Base-by-base conservation (phyloP, 768 basidiomycete genomes). In the Ephemerocybe angulata region DNA sequence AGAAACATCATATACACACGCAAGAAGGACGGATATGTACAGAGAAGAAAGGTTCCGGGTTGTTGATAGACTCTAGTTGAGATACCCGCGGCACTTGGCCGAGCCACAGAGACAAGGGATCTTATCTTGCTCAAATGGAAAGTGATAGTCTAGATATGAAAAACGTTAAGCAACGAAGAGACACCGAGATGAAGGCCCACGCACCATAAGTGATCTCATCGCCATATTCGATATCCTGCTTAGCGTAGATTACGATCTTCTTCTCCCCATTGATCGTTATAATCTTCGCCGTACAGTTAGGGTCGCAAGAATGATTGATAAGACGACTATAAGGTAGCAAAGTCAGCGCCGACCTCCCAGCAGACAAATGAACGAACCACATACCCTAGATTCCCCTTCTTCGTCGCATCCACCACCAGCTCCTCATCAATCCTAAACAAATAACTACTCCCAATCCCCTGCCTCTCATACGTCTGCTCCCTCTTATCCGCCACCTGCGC, bases 191-290 rank as follows among this genome's bases (percentile, higher is more conserved):
- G 58, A 50, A n/a, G 33, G 30, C n/a, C n/a, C 27, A 74, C 86
- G 53, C 61, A 92, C 90, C 92, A 74, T 97, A 96, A 50, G 95
- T 97, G 65, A 98, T 96, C 74, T 99, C 97, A 65, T 97, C 94
- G 50, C 97, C 97, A 22, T 95, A 85, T 62, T 96, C 89, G 63
- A 99, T 94, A 62, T 90, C 90, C 62, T 91, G 85, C 72, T 98
- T 97, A 29, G 97, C 97, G 69, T 99, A 99, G 50, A 99, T 99
- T 66, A 99, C 97, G 63, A 99, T 99, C 82, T 97, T 94, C 80
- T 94, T 94, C 73, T 90, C 90, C 41, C 90, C 87, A 64, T 80
- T 93, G 68, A 93, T 91, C 58, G 88, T 91, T 62, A 92, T 93
- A 65, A 91, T 92, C 75, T 91, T 93, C 40, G 90, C 90, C 10